Conservation (phyloP, 805 yeast genomes). For the Candida manassasensis region DNA sequence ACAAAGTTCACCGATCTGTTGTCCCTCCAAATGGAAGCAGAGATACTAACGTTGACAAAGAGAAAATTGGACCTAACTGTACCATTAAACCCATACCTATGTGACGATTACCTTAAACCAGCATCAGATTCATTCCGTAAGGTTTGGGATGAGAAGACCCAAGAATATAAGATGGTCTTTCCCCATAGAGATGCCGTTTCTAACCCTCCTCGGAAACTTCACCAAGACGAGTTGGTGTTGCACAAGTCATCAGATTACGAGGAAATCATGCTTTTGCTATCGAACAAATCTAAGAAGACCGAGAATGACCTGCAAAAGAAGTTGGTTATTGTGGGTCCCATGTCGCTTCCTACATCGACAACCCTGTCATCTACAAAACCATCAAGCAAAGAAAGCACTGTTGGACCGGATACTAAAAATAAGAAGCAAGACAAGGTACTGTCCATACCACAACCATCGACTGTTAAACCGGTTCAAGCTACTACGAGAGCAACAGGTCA, state of each 20-base stretch:
- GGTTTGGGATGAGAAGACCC: conserved; percentile 32
- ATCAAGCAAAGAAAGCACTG: conserved; percentile 17
- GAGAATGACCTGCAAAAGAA: conserved; percentile 36
- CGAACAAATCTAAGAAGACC: conserved; percentile 34
- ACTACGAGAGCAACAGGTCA: conserved; percentile 42
- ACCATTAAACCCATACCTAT: conserved; percentile 61
- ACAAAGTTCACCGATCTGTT: conserved; percentile 73
- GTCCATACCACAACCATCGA: conserved; percentile 9
- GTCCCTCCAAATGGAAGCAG: conserved; percentile 83
- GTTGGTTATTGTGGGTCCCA: conserved; percentile 34
- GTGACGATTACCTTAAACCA: conserved; percentile 46
- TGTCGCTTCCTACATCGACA: conserved; percentile 17
- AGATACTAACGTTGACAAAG: conserved; percentile 70
- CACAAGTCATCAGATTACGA: conserved; percentile 83
- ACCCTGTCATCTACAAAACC: conserved; percentile 12
- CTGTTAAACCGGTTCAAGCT: conserved; percentile 12
- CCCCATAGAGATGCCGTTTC: conserved; percentile 32
- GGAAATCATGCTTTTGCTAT: conserved; percentile 66
- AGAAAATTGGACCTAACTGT: conserved; percentile 74
- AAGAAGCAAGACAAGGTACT: conserved; percentile 16
- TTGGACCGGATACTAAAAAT: conserved; percentile 28
- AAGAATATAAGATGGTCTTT: conserved; percentile 26
- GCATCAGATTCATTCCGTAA: conserved; percentile 44
- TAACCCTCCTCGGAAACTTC: conserved; percentile 30
- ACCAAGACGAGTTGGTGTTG: conserved; percentile 37